Base-by-base conservation (phyloP, 192 early-diverging fungal species). In the Mortierella hygrophila region DNA sequence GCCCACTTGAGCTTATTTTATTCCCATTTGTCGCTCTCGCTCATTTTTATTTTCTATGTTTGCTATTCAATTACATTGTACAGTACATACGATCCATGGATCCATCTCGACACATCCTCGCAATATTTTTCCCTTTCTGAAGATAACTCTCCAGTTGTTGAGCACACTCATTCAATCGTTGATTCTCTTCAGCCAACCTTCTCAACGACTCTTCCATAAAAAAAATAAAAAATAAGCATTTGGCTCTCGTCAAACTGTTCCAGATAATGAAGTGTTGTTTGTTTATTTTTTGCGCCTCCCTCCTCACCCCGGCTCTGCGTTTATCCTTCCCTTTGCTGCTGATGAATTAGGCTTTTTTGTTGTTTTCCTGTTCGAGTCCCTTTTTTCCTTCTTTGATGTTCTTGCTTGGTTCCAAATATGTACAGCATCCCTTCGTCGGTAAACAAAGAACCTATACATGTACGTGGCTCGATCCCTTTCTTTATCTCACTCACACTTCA, bases 281-380 rank as follows among this genome's bases (percentile, higher is more conserved):
- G 37, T 78, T 52, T 54, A 41, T 68, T 55, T 76, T 75, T 60
- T 23, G 44, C 41, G 18, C 54, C 60, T 76, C 75, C 63, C 32
- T 76, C 75, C 40, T 8, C 54, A 29, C 52, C 20, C 69, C 72
- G 76, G 76, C 76, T 74, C 76, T 78, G 68, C 74, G 70, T 84
- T 78, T 73, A 78, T 49, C 71, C 73, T 52, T 70, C 16, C 16
- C 38, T 69, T 52, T 16, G 49, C 4, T 20, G 49, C 20, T 26
- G 60, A 26, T 76, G 52, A 63, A 52, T 57, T 37, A 49, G 52
- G 52, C n/a, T 76, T 60, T 76, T 55, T 38, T 57, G 47, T 40
- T 57, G 35, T 18, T 57, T 60, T 65, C 41, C 60, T 21, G 26
- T 38, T 76, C 54, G 23, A 76, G 29, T 76, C 70, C 35, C 41